Evolutionary conservation across 352 stramenopile genomes (phyloP).

Genomic region (Phytophthora multivora): DNA sequence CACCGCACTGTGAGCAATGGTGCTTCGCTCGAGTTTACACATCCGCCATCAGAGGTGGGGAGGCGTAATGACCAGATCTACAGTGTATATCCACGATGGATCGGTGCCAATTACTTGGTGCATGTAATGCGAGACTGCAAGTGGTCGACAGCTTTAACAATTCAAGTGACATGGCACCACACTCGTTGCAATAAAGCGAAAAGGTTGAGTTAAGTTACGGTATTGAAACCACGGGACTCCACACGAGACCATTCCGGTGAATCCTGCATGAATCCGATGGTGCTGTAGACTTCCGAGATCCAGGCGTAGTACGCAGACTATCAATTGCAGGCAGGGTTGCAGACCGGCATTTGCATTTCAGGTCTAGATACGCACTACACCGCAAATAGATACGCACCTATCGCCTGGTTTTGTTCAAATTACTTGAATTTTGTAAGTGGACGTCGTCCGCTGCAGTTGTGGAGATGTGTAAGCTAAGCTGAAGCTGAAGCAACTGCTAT

Average conservation of each 20-base stretch:
- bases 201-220: too few relatives aligned
- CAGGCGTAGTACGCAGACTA: neutral
- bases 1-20: constrained; percentile 10
- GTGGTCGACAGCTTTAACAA: too few relatives aligned
- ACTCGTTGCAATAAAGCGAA: too few relatives aligned
- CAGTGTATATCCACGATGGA: too few relatives aligned
- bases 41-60: too few relatives aligned
- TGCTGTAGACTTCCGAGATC: neutral
- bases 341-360: too few relatives aligned
- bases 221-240: too few relatives aligned
- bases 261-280: neutral
- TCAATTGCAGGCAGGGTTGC: constrained; percentile 9
- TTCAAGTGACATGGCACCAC: too few relatives aligned
- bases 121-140: too few relatives aligned
- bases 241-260: constrained; percentile 3
- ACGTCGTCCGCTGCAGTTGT: constrained; percentile 17
- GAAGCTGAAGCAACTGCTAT: constrained; percentile 31
- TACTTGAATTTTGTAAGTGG: constrained; percentile 38
- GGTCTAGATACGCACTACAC: neutral
- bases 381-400: constrained; percentile 23
- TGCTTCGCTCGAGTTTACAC: constrained; percentile 12
- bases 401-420: neutral
- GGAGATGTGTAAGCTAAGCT: constrained; percentile 13
- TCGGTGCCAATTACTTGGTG: too few relatives aligned
- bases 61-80: too few relatives aligned